A percentile compares a stretch with the other conserved stretches of the same genome.
Evolutionary conservation across 345 rosid genomes (phyloP).

Genomic region (Eucalyptus viminalis): DNA sequence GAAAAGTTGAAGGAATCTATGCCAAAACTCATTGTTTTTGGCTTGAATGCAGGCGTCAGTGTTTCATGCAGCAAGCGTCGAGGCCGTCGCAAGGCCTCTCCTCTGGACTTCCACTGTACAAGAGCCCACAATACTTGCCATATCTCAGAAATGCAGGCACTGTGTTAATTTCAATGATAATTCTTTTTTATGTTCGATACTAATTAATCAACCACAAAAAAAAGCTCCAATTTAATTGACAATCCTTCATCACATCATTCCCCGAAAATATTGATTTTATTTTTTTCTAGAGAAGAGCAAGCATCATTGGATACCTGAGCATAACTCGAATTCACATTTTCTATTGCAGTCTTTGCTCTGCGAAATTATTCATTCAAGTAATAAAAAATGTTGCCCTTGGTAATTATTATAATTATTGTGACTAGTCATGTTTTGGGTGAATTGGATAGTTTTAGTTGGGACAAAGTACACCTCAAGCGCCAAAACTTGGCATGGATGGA

Average conservation of each 20-base stretch:
- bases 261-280: background rate
- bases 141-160: slow-evolving; percentile 82
- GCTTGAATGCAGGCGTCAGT: slow-evolving; percentile 65
- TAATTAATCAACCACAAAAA: background rate
- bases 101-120: slow-evolving; percentile 88
- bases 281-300: background rate
- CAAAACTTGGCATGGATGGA: too few relatives aligned
- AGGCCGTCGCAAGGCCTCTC: slow-evolving; percentile 87
- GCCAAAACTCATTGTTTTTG: slow-evolving; percentile 35
- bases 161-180: background rate
- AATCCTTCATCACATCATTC: background rate
- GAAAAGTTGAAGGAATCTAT: background rate
- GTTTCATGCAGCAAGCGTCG: slow-evolving; percentile 88
- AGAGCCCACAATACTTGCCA: slow-evolving; percentile 81
- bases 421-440: too few relatives aligned
- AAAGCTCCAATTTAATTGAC: background rate
- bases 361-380: background rate
- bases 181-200: too few relatives aligned
- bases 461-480: too few relatives aligned
- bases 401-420: too few relatives aligned
- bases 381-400: too few relatives aligned
- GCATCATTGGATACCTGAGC: slow-evolving; percentile 28
- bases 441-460: too few relatives aligned
- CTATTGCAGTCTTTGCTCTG: slow-evolving; percentile 71
- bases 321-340: slow-evolving; percentile 71